Percentiles rank a stretch among this genome's conserved stretches.
These are phyloP conservation scores for Akanthomyces muscarius DNA, from an alignment of 2,329 filamentous ascomycete genomes.

Conservation along the genomic window DNA sequence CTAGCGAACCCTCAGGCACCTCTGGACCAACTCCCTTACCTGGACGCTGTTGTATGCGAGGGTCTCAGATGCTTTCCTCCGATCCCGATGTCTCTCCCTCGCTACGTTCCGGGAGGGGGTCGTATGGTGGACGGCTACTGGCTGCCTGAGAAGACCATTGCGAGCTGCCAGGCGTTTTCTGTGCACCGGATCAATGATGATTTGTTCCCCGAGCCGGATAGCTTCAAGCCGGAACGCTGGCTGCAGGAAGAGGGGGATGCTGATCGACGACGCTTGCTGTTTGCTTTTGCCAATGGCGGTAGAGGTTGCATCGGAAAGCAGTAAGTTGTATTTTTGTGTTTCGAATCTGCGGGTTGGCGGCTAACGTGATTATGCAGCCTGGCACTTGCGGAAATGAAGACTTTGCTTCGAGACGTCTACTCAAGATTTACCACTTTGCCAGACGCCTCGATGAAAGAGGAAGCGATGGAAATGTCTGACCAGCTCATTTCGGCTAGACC, in stretches of 20 bases:
- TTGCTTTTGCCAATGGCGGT: conserved; percentile 63
- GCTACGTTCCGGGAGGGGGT: conserved; percentile 52
- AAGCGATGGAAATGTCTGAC: conserved; percentile 61
- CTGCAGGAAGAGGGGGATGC: conserved; percentile 68
- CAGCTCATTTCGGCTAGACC: conserved; percentile 65
- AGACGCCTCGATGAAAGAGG: conserved; percentile 49
- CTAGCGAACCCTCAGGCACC: conserved; percentile 33
- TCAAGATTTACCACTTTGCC: conserved; percentile 52
- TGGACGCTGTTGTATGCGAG: conserved; percentile 62
- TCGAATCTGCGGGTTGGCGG: too few species aligned
- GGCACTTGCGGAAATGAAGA: conserved; percentile 66
- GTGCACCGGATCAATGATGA: conserved; percentile 56
- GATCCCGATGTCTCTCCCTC: conserved; percentile 64
- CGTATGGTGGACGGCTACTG: conserved; percentile 52
- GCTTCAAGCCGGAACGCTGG: conserved; percentile 80
- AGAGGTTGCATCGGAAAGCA: conserved; percentile 64
- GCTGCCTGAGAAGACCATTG: conserved; percentile 51
- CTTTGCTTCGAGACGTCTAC: conserved; percentile 59
- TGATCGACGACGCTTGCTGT: conserved; percentile 60
- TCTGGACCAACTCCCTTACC: conserved; percentile 51
- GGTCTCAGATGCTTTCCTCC: conserved; percentile 59
- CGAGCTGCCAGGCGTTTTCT: conserved; percentile 59
- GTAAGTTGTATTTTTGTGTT: conserved; percentile 41
- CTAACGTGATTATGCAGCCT: conserved; percentile 33
- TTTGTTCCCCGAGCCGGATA: conserved; percentile 74